These are phyloP conservation scores for Teunomyces funiuensis DNA, from an alignment of 805 yeast species.

Conservation along the genomic window DNA sequence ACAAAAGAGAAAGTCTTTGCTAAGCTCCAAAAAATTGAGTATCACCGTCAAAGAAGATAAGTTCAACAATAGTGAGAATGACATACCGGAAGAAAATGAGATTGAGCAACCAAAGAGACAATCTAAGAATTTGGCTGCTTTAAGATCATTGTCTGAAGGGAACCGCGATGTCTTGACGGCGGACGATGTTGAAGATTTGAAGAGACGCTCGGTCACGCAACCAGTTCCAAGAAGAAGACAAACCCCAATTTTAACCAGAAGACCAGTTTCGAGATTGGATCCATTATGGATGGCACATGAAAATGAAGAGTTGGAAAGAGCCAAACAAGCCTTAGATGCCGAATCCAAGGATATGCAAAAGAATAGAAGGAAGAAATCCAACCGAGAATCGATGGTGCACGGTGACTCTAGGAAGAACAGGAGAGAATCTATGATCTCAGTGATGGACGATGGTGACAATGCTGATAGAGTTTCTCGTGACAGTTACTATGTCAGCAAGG, in stretches of 20 bases:
- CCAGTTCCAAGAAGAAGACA: conserved; percentile 33
- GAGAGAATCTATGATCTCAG: conserved; percentile 38
- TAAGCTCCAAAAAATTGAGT: conserved; percentile 37
- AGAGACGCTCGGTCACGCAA: conserved; percentile 48
- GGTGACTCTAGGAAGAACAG: conserved; percentile 14
- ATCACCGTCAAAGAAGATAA: conserved; percentile 37
- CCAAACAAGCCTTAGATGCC: conserved; percentile 41
- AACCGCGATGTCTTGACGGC: conserved; percentile 35
- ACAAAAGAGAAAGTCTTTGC: conserved; percentile 40
- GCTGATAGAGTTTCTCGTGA: conserved; percentile 22
- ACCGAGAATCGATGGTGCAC: conserved; percentile 10
- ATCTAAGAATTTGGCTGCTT: conserved; percentile 23
- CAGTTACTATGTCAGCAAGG: conserved; percentile 15
- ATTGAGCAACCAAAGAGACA: conserved; percentile 39
- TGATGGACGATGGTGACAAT: conserved; percentile 21
- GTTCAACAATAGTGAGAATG: conserved; percentile 17
- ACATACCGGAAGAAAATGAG: conserved; percentile 24
- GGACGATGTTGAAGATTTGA: conserved; percentile 45
- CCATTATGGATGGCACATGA: conserved; percentile 56
- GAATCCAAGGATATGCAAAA: conserved; percentile 25
- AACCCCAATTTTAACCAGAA: conserved; percentile 45
- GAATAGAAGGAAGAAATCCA: conserved; percentile 10
- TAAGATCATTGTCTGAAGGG: conserved; percentile 40
- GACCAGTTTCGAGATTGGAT: conserved; percentile 57
- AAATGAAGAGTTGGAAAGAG: conserved; percentile 44